Percentiles rank a stretch among this genome's conserved stretches.
Conservation (phyloP, 768 basidiomycete species). For the Suillus variegatus region DNA sequence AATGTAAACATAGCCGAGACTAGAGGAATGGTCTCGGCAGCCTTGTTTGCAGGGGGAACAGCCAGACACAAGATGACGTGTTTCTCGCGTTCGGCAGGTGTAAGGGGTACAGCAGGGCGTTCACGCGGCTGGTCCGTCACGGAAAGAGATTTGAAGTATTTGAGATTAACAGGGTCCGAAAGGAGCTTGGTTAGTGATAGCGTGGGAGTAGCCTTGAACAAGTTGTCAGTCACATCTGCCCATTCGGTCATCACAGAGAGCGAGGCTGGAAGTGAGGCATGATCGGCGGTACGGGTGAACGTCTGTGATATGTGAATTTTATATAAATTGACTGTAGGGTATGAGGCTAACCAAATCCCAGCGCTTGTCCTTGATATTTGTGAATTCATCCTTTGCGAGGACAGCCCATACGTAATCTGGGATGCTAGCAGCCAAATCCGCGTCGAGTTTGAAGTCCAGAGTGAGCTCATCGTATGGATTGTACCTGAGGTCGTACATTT, state of each 20-base stretch:
- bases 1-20: slow-evolving; percentile 72
- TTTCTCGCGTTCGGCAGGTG: slow-evolving; percentile 58
- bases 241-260: slow-evolving; percentile 86
- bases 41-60: slow-evolving; percentile 51
- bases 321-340: slow-evolving; percentile 5
- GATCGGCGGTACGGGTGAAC: slow-evolving; percentile 79
- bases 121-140: slow-evolving; percentile 86
- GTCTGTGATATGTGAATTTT: slow-evolving; percentile 48
- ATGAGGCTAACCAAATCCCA: slow-evolving; percentile 82
- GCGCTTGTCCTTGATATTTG: slow-evolving; percentile 63
- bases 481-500: slow-evolving; percentile 78
- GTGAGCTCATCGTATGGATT: slow-evolving; percentile 65
- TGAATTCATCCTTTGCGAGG: slow-evolving; percentile 78
- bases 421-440: slow-evolving; percentile 38
- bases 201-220: slow-evolving; percentile 58
- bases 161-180: slow-evolving; percentile 60
- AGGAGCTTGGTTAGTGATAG: slow-evolving; percentile 58
- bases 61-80: slow-evolving; percentile 72
- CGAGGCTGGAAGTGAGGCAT: slow-evolving; percentile 55
- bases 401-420: slow-evolving; percentile 83
- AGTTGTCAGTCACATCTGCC: slow-evolving; percentile 78
- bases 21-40: slow-evolving; percentile 55
- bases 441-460: slow-evolving; percentile 76
- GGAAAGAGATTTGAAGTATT: slow-evolving; percentile 85
- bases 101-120: slow-evolving; percentile 57